These are phyloP conservation scores for Mucor racemosus DNA, from an alignment of 371 early-diverging fungal genomes.

Conservation along the genomic window DNA sequence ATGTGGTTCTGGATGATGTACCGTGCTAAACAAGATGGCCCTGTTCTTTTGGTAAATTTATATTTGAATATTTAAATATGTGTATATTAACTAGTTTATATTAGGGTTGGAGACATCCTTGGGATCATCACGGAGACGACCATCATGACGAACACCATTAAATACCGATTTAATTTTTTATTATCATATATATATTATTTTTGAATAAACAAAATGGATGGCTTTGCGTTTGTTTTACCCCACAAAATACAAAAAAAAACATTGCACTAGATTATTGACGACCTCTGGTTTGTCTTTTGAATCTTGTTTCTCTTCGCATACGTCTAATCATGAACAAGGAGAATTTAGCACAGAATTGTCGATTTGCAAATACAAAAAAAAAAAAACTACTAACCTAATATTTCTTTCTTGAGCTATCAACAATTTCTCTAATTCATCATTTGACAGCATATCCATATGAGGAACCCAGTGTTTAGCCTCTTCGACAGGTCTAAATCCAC, in stretches of 20 bases:
- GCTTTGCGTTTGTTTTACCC: neutral
- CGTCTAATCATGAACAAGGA: conserved; percentile 21
- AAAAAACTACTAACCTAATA: conserved; percentile 51
- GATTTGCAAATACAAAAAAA: too few species aligned
- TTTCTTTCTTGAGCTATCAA: conserved; percentile 82
- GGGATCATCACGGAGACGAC: conserved; percentile 67
- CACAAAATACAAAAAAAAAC: too few species aligned
- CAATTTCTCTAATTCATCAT: conserved; percentile 83
- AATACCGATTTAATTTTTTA: conserved; percentile 5
- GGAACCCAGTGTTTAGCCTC: conserved; percentile 84
- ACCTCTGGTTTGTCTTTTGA: conserved; percentile 29
- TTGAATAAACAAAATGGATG: conserved; percentile 2
- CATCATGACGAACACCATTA: conserved; percentile 57
- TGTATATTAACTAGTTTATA: neutral
- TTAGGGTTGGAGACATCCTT: conserved; percentile 74
- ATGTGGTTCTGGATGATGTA: conserved; percentile 93
- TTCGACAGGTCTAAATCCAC: conserved; percentile 67
- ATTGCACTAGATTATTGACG: conserved; percentile 16
- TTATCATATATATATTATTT: neutral
- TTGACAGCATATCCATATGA: conserved; percentile 74
- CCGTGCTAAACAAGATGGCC: conserved; percentile 81
- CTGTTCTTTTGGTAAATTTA: conserved; percentile 68
- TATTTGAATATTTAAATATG: neutral
- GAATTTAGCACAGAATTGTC: neutral
- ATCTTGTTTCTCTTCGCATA: conserved; percentile 43